Evolutionary conservation across 2,329 filamentous ascomycete genomes (phyloP).

Genomic region (Alternaria sp.): DNA sequence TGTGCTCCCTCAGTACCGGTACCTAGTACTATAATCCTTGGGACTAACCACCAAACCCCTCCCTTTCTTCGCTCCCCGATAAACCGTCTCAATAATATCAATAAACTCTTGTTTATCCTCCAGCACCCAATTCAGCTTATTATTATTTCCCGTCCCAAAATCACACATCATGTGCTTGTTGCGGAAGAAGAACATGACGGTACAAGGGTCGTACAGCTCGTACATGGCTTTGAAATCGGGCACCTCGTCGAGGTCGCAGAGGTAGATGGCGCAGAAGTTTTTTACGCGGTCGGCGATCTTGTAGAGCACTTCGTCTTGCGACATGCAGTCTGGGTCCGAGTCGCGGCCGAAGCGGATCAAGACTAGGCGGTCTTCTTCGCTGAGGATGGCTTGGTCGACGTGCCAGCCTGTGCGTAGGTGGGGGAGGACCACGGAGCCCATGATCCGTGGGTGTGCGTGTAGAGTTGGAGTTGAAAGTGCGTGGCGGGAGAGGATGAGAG

Average conservation of each 20-base stretch:
- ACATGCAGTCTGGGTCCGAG: conserved; percentile 80
- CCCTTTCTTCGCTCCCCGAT: conserved; percentile 97
- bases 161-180: conserved; percentile 99
- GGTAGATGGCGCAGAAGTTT: conserved; percentile 85
- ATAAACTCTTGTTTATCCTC: conserved; percentile 99
- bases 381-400: conserved; percentile 88
- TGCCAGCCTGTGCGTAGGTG: conserved; percentile 95
- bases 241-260: conserved; percentile 78
- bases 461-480: neutral
- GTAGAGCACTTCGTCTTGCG: conserved; percentile 92
- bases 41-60: conserved; percentile 95
- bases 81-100: conserved; percentile 98
- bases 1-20: conserved; percentile 64
- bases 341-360: conserved; percentile 94
- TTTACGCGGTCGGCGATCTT: conserved; percentile 92
- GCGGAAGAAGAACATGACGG: conserved; percentile 96
- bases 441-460: conserved; percentile 37
- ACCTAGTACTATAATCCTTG: conserved; percentile 79
- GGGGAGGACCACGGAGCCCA: conserved; percentile 90
- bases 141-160: conserved; percentile 96
- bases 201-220: conserved; percentile 86
- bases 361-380: conserved; percentile 85
- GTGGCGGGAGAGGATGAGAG: neutral
- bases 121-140: conserved; percentile 95
- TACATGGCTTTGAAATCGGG: conserved; percentile 90